Base-by-base conservation (phyloP, 176 grass and related monocot species). In the Secale cereale region DNA sequence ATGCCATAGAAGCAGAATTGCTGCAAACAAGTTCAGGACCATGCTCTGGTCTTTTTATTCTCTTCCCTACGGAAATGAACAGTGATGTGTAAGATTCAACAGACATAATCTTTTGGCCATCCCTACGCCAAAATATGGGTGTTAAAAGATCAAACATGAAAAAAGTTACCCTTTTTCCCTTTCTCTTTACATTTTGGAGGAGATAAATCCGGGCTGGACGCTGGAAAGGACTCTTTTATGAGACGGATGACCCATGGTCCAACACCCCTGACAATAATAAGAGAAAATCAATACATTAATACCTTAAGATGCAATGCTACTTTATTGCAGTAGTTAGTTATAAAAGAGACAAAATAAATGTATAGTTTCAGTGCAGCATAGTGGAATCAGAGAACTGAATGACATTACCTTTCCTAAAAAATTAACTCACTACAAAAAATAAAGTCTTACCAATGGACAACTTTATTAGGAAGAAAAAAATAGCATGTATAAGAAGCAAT, bases 161-260 rank as follows among this genome's bases (percentile, higher is more conserved):
- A 85, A 50, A 46, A 59, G 30, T 61, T 83, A 84, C 50, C 83
- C 37, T 81, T 87, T 32, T 39, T 23, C 62, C 16, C 25, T 70
- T 66, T 64, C 40, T 75, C 33, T 46, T 82, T 70, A 80, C 81
- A 48, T 87, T 92, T 88, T 66, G 65, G 46, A 66, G 85, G 78
- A 50, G 87, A 79, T 28, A 62, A 65, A 50, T 90, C 83, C 36
- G 68, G 61, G 14, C 45, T 80, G 65, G 80, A 81, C 72, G 89
- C 88, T 23, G 70, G 77, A 82, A 98, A 98, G 77, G 81, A 94
- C 9, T 76, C 93, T 87, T 88, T 93, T 78, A 98, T 90, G 33
- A 89, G 82, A 27, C 89, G 86, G 67, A 98, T 56, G 14, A 95
- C 89, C 89, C 89, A 98, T 85, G 89, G 91, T 7, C 96, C 96